Evolutionary conservation across 108 stramenopile species (phyloP), one percentile per base, ranked within the genome.

Genomic region (Cyclotella kingstonii): DNA sequence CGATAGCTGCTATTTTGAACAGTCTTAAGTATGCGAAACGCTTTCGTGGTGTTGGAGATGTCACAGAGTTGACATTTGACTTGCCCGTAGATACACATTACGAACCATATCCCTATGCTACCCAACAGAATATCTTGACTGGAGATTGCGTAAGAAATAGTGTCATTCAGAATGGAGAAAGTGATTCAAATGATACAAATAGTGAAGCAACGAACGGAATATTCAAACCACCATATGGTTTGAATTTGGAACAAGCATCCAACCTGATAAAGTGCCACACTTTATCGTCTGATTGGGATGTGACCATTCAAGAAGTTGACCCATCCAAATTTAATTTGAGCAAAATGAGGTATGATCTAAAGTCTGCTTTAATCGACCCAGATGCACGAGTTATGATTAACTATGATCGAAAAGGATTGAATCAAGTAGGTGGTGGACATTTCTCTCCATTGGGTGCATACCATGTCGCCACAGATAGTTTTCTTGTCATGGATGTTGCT

Each of bases 401-500:
- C 65, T 93, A 76, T 30, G 78, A 88, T 54, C 76, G 88, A 7
- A 57, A 49, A 28, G 74, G 44, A 0, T 40, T 85, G 14, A 79
- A 75, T 1, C 91, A 93, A 61, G 90, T 82, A n/a, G 98, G 97
- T n/a, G 79, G 77, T 8, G 98, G 98, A 11, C 98, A 99, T 67
- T 99, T 85, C 68, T 85, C 84, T 47, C 96, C 95, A 14, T 30
- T 99, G 49, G 98, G 87, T 0, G 89, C 81, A 25, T 98, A 92
- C 80, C 70, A 84, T 63, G 36, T 44, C 22, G 62, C 46, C 7
- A 66, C 69, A 0, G 97, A 95, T 60, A 50, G 77, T n/a, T 96
- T 99, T 26, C 79, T 98, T 43, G 68, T 99, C 38, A 66, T 99
- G 84, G 98, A 99, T 74, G 85, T 94, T 27, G 98, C 98, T 35